A percentile compares a stretch with the other conserved stretches of the same genome.
phyloP scores from a whole-genome alignment of 148 eudicot species.

The Rhododendron ovatum region DNA sequence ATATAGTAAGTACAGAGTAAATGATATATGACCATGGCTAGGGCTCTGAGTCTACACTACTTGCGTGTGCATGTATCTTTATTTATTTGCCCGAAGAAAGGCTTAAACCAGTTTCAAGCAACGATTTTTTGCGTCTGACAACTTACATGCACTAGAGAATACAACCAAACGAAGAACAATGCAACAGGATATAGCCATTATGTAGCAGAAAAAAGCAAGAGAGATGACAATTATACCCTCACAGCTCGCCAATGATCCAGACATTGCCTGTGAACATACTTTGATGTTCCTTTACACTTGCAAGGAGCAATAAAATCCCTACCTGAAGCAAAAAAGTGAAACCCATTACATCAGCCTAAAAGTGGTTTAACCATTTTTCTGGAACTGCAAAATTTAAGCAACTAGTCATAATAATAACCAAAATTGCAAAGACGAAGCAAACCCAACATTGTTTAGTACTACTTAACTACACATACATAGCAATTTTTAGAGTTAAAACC shows the following conservation, averaged over 20 bases:
- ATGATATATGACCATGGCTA: not conserved
- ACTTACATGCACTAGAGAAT: not conserved
- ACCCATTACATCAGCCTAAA: not conserved
- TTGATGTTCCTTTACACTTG: slow-evolving; percentile 95
- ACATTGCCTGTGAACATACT: slow-evolving; percentile 91
- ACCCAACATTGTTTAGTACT: not conserved
- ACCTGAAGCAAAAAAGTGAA: slow-evolving; percentile 39
- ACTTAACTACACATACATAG: not conserved
- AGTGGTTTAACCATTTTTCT: not conserved
- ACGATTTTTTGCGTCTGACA: not conserved
- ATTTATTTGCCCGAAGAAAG: not conserved
- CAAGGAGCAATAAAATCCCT: slow-evolving; percentile 98
- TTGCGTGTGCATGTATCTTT: not conserved
- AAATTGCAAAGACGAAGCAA: not conserved
- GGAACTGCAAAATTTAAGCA: not conserved
- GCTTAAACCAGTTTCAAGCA: not conserved
- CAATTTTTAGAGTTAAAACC: not conserved
- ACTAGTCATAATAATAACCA: not conserved
- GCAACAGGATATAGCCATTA: not conserved
- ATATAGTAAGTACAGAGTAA: not conserved
- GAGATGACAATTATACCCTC: slow-evolving; percentile 39
- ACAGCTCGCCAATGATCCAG: slow-evolving; percentile 98
- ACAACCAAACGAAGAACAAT: not conserved
- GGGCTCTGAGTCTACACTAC: not conserved
- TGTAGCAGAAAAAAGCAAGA: not conserved